Evolutionary conservation across 2,329 filamentous ascomycete species (phyloP), one percentile per base, ranked within the genome.

Genomic region (Amylocarpus encephaloides): DNA sequence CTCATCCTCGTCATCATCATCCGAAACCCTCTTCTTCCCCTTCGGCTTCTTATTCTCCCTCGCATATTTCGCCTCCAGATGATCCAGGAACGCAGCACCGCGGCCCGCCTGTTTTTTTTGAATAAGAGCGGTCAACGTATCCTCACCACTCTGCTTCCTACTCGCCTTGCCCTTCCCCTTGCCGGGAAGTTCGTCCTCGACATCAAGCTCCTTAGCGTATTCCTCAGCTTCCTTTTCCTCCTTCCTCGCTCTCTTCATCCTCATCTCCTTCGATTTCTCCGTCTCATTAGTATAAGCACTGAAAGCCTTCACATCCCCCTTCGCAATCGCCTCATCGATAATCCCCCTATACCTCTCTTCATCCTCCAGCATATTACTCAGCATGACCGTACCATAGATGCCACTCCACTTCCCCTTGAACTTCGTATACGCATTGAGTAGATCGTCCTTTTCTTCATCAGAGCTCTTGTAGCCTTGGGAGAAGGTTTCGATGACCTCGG

Each of bases 351-450:
- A 96, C 7, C 93, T 77, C 48, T 86, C 83, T 60, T 98, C 93
- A 59, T 98, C 93, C 48, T 86, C 82, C 1, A 89, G 65, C 9
- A 90, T 83, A 63, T 92, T 79, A 60, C 88, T 94, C 40, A 96
- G 76, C 83, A 98, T 95, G 36, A 98, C 85, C 0, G 73, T 72
- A 64, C 90, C 80, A 68, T 94, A 97, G 1, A 98, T 71, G 15
- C 69, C 70, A 61, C 86, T 80, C 80, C 97, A 82, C 54, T 86
- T 75, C 32, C 93, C 93, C 64, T 88, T 75, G 62, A 71, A 72
- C 57, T 82, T 74, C 59, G 82, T 81, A 69, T 92, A 98, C 1
- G 88, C 86, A 11, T 75, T 72, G 4, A 98, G 72, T 1, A 98
- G 61, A 64, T 94, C 90, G 43, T 78, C 75, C 59, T 77, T 80